A percentile compares a stretch with the other conserved stretches of the same genome.
Evolutionary conservation across 768 basidiomycete genomes (phyloP).

Genomic region (Auricularia heimuer): DNA sequence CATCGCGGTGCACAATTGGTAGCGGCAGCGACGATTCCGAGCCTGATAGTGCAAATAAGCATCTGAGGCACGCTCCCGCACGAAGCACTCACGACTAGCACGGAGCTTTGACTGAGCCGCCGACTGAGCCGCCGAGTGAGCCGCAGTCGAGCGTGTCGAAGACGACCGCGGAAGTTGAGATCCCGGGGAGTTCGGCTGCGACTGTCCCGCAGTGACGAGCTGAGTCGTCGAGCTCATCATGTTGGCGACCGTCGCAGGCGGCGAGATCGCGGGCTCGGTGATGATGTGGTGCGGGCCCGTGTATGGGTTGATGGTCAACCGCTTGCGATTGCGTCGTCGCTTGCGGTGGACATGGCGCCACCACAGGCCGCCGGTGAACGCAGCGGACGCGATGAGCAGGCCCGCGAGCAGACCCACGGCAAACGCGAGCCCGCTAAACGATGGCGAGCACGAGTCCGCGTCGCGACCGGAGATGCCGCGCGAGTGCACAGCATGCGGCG

Average conservation of each 20-base stretch:
- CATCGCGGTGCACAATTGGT: not conserved
- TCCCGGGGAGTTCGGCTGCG: not conserved
- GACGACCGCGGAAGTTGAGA: not conserved
- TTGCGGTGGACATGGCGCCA: not conserved
- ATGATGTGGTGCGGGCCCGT: not conserved
- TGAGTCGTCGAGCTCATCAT: not conserved
- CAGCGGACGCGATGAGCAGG: not conserved
- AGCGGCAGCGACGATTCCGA: not conserved
- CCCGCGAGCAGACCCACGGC: not conserved
- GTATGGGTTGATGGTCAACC: not conserved
- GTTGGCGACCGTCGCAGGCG: not conserved
- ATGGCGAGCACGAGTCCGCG: not conserved
- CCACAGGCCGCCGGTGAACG: not conserved
- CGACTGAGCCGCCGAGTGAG: not conserved
- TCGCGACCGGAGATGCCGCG: not conserved
- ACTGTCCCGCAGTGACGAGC: not conserved
- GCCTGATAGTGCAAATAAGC: not conserved
- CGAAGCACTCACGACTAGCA: not conserved
- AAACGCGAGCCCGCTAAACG: constrained; percentile 1
- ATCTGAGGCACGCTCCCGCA: too few species aligned
- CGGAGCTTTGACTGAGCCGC: not conserved
- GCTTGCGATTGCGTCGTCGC: not conserved
- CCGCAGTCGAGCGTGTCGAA: not conserved
- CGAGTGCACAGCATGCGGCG: not conserved
- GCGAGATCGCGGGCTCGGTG: not conserved